Evolutionary conservation across 2,329 filamentous ascomycete genomes (phyloP), one percentile per base, ranked within the genome.

Genomic region (Sporothrix sp.): DNA sequence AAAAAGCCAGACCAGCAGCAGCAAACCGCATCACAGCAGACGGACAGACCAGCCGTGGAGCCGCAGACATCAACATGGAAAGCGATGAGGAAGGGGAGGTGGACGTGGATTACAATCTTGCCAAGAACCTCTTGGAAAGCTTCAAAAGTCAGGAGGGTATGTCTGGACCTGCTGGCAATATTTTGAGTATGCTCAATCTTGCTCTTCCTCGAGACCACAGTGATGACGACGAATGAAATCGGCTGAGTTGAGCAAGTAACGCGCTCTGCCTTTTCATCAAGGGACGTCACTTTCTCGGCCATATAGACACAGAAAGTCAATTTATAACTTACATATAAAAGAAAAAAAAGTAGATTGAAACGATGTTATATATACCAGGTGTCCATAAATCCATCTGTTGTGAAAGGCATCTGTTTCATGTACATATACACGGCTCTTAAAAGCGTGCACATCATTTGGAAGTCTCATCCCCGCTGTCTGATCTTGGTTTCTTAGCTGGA

Each of bases 101-200:
- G 4, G 75, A 89, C 56, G 79, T 93, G 25, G 87, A 97, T 62
- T 85, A 89, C 58, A 91, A 93, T 55, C 72, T 98, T 21, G 89
- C 87, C 16, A 88, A 85, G 65, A 97, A 97, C 61, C 72, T 98
- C 50, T 72, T 98, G 1, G 88, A 96, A 65, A 91, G 87, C 59
- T 90, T 98, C 67, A 94, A 95, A 62, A 84, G 86, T 14, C 91
- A 97, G 65, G 87, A 74, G 16, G 93, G 93, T 11, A 79, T 85
- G 71, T 75, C 87, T 28, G 93, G 93, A 0, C 93, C 93, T 1
- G 85, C 86, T 2, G 82, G 90, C 1, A 97, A 96, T 63, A 71
- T 98, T 54, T 75, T 98, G 60, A 84, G 82, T 7, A 77, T 94
- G 68, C 85, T 97, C 83, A 89, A 89, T 0, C 72, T 96, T 57